Evolutionary conservation across 495 filamentous ascomycete genomes (phyloP).

Genomic region (Aspergillus coremiiformis): DNA sequence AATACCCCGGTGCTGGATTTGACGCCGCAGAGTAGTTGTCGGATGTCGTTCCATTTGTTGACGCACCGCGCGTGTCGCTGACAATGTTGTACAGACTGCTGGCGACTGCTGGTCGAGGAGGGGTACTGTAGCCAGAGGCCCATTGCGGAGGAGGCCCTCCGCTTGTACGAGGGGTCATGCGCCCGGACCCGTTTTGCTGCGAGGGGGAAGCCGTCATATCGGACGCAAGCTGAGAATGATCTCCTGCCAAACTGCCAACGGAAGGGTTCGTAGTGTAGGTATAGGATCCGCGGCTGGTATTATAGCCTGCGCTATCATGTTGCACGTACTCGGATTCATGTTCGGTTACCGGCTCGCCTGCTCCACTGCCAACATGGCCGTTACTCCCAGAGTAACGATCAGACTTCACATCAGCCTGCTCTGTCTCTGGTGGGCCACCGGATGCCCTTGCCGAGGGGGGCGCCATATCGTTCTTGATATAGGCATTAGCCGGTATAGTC

Average conservation of each 20-base stretch:
- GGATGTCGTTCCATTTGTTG: slow-evolving; percentile 55
- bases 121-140: slow-evolving; percentile 68
- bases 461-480: slow-evolving; percentile 88
- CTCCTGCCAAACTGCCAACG: slow-evolving; percentile 57
- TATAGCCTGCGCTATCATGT: slow-evolving; percentile 54
- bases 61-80: slow-evolving; percentile 67
- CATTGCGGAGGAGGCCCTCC: slow-evolving; percentile 63
- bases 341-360: slow-evolving; percentile 68
- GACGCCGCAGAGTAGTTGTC: slow-evolving; percentile 62
- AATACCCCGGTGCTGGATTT: slow-evolving; percentile 49
- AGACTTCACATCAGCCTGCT: slow-evolving; percentile 62
- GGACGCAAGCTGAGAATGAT: slow-evolving; percentile 74
- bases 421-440: slow-evolving; percentile 46
- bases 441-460: slow-evolving; percentile 63
- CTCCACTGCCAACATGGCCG: slow-evolving; percentile 46
- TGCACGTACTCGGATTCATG: slow-evolving; percentile 80
- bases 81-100: slow-evolving; percentile 88
- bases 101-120: slow-evolving; percentile 62
- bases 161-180: slow-evolving; percentile 77
- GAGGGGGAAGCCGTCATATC: slow-evolving; percentile 80
- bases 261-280: slow-evolving; percentile 62
- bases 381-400: slow-evolving; percentile 53
- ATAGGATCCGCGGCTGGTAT: slow-evolving; percentile 62
- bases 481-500: slow-evolving; percentile 48
- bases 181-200: slow-evolving; percentile 78